Conservation (phyloP, 441 rosid genomes). For the Adansonia madagascariensis region DNA sequence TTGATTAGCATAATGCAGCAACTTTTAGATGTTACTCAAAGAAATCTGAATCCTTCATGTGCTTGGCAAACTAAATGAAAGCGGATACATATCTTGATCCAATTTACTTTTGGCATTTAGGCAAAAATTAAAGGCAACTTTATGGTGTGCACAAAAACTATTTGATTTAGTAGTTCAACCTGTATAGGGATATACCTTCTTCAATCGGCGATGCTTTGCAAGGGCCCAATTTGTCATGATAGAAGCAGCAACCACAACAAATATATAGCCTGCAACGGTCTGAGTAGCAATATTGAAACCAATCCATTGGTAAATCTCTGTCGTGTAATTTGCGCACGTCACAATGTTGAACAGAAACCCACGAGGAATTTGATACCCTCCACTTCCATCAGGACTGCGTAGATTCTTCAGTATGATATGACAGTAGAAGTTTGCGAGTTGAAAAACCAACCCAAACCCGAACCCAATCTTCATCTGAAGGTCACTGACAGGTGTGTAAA, state of each 20-base stretch:
- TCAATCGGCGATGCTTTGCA: constrained; percentile 83
- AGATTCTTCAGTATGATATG: constrained; percentile 82
- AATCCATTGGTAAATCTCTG: constrained; percentile 95
- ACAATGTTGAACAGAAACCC: constrained; percentile 93
- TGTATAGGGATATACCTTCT: constrained; percentile 55
- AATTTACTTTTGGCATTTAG: not conserved
- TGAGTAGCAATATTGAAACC: constrained; percentile 95
- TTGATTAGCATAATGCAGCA: not conserved
- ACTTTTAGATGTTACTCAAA: not conserved
- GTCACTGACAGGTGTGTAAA: constrained; percentile 83
- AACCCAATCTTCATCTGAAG: constrained; percentile 93
- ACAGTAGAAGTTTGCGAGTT: constrained; percentile 78
- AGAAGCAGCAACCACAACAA: constrained; percentile 68
- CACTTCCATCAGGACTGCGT: constrained; percentile 64
- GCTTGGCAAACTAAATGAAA: not conserved
- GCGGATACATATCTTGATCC: not conserved
- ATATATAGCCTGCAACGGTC: constrained; percentile 83
- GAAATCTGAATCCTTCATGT: not conserved
- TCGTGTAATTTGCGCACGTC: constrained; percentile 92
- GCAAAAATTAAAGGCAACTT: not conserved
- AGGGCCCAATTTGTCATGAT: constrained; percentile 99
- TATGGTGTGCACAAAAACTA: not conserved
- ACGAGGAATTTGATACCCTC: constrained; percentile 85
- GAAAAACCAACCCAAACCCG: constrained; percentile 77
- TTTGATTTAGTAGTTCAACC: not conserved